Evolutionary conservation across 2,329 filamentous ascomycete genomes (phyloP), one percentile per base, ranked within the genome.

Genomic region (Xylariomycetidae sp.): DNA sequence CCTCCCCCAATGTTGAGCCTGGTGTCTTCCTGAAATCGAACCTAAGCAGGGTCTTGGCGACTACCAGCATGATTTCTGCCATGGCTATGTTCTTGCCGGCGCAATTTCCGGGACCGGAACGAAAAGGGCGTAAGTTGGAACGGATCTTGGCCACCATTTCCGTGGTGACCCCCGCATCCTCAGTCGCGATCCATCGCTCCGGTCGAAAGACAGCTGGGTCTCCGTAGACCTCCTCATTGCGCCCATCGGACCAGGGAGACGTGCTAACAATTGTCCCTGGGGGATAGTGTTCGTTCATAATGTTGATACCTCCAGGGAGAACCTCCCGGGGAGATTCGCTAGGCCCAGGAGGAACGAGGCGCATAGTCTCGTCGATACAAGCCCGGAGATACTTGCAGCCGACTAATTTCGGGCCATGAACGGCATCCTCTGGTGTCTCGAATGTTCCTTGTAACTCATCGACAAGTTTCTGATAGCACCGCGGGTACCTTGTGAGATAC

Each of bases 291-390:
- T 35, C 13, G 4, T 33, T 33, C 10, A 31, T 14, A 17, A 44
- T 30, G 5, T 14, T 16, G 12, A 34, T 29, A 11, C 42, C 42
- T 8, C 42, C 42, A 6, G 18, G 4, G 2, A 32, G 31, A 4
- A 46, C 43, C 32, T 33, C 34, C 12, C 41, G 41, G 2, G 37
- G 36, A 1, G 36, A 17, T 11, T 40, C 36, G 30, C 30, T 25
- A 6, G 41, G 41, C 3, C 27, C 35, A 4, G 43, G 18, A 2
- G 40, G 43, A 10, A 23, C n/a, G n/a, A 46, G 14, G 2, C 43
- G 41, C 41, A 46, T 41, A 2, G 30, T 38, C 12, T 46, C 43
- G 14, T 46, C 35, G 7, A 46, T 32, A 20, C 35, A 44, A 5
- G 43, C 41, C n/a, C 20, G n/a, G 9, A 46, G 34, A 23, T 46